Conservation (phyloP, 345 rosid species). For the Eucalyptus dawsonii region DNA sequence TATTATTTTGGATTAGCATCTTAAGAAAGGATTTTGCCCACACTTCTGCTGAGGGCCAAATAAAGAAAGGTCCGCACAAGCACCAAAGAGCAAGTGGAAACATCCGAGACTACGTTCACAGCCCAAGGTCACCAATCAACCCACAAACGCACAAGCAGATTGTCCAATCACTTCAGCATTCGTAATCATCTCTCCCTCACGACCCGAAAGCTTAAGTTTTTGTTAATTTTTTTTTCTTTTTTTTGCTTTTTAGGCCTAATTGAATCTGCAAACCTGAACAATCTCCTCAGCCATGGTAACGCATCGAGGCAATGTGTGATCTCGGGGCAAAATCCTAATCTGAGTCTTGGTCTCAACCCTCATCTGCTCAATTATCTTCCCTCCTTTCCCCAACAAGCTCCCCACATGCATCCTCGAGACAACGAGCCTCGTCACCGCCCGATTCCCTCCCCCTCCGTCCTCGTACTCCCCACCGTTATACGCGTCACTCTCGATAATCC, state of each 20-base stretch:
- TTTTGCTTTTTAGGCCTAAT: not conserved
- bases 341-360: conserved; percentile 98
- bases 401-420: conserved; percentile 95
- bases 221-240: not conserved
- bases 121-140: not conserved
- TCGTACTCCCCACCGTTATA: conserved; percentile 24
- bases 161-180: not conserved
- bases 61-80: not conserved
- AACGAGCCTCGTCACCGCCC: conserved; percentile 80
- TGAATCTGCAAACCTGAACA: conserved; percentile 58
- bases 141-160: not conserved
- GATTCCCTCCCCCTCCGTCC: conserved; percentile 12
- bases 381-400: conserved; percentile 94
- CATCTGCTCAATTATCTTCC: conserved; percentile 98
- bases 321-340: conserved; percentile 95
- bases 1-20: not conserved
- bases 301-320: conserved; percentile 78
- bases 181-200: not conserved
- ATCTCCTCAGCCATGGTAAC: conserved; percentile 79
- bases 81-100: not conserved
- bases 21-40: not conserved
- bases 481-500: conserved; percentile 81
- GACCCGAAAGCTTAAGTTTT: not conserved
- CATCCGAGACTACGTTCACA: not conserved
- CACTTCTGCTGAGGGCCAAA: not conserved